These are phyloP conservation scores for Pterocarpus macrocarpus DNA, from an alignment of 306 rosid genomes.

Conservation along the genomic window DNA sequence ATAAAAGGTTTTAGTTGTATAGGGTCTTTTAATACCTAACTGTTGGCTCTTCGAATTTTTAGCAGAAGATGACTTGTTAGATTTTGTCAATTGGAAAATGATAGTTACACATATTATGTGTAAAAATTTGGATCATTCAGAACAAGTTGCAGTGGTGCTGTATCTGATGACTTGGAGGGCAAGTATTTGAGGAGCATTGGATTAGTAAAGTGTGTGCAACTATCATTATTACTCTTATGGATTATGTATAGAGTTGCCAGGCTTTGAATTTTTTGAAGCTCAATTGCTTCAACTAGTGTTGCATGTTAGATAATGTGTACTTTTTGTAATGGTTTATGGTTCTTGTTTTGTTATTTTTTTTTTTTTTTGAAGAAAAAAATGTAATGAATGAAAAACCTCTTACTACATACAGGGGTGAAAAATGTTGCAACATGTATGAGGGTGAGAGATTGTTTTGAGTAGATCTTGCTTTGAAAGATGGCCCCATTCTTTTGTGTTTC, in stretches of 20 bases:
- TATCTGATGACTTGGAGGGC: slow-evolving; percentile 39
- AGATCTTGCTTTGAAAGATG: not conserved
- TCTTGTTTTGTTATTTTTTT: not conserved
- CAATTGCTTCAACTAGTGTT: slow-evolving; percentile 59
- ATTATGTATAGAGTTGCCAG: slow-evolving; percentile 51
- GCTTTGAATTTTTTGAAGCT: slow-evolving; percentile 59
- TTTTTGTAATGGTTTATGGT: slow-evolving; percentile 49
- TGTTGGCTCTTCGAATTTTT: slow-evolving; percentile 85
- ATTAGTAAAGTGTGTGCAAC: slow-evolving; percentile 48
- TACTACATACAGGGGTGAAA: slow-evolving; percentile 26
- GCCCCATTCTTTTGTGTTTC: not conserved
- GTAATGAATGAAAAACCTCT: slow-evolving; percentile 39
- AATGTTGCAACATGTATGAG: slow-evolving; percentile 36
- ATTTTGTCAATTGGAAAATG: slow-evolving; percentile 51
- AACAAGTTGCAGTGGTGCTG: slow-evolving; percentile 47
- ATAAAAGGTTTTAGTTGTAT: slow-evolving; percentile 67
- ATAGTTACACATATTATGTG: slow-evolving; percentile 48
- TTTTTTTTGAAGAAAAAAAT: slow-evolving; percentile 25
- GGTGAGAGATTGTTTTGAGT: slow-evolving; percentile 10
- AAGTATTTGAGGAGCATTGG: slow-evolving; percentile 48
- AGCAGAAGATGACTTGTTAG: slow-evolving; percentile 82
- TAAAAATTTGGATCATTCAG: slow-evolving; percentile 43
- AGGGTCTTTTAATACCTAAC: slow-evolving; percentile 75
- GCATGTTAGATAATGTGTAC: slow-evolving; percentile 56
- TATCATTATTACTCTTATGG: slow-evolving; percentile 42